Evolutionary conservation across 306 rosid species (phyloP), one percentile per base, ranked within the genome.

Genomic region (Gastrolobium bilobum): DNA sequence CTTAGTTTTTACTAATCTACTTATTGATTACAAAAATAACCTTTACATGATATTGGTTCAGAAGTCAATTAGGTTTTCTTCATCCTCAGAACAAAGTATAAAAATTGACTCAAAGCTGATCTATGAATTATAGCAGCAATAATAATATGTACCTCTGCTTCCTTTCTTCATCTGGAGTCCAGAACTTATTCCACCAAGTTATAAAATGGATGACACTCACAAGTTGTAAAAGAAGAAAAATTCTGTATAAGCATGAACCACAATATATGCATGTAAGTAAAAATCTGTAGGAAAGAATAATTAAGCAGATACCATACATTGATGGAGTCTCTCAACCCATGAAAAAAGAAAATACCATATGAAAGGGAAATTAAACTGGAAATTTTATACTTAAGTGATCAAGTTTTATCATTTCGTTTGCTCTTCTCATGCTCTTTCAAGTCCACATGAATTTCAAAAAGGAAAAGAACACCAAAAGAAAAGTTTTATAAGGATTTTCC

Each of bases 171-270:
- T 87, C 92, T 6, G 94, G 90, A 87, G 84, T 90, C 97, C 98
- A 92, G 77, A 84, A 91, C 56, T 94, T 89, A 63, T 89, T 94
- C 98, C 97, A 92, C 97, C 94, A 94, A 53, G 73, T 83, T 78
- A 94, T 94, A 51, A 92, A 92, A 80, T 92, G 98, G 61, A 90
- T 84, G 26, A 94, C 89, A 80, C 98, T 94, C 73, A 90, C 79
- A 54, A 92, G 91, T 83, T 91, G 96, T 75, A 85, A 48, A 40
- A 85, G 77, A 54, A 85, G 88, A 85, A 85, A 85, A 54, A 85
- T 61, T 43, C 78, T 85, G 75, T 43, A 13, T 4, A 15, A 52
- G 46, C 13, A 77, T 26, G 53, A 84, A 67, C 54, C 60, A 73
- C 29, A 67, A 20, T 0, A 37, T 7, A 54, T 69, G 20, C 68